Percentiles rank a stretch among this genome's conserved stretches.
Evolutionary conservation across 2,329 filamentous ascomycete species (phyloP).

Genomic region (Biscogniauxia mediterranea): DNA sequence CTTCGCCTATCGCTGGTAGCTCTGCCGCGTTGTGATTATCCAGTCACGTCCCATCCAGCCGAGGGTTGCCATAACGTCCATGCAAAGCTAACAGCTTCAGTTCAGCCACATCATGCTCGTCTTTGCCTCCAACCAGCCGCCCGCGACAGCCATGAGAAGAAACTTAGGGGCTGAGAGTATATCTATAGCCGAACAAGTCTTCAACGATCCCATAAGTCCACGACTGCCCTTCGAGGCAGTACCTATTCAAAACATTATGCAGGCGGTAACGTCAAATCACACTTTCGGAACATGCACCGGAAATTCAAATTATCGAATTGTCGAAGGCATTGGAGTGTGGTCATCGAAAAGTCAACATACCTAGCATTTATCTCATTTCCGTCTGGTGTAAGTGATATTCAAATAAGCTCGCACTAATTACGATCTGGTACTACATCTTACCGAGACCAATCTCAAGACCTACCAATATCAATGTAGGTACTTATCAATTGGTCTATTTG

Average conservation of each 20-base stretch:
- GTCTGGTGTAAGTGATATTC: neutral
- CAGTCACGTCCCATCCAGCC: neutral
- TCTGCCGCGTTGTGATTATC: neutral
- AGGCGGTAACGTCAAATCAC: neutral
- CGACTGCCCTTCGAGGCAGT: neutral
- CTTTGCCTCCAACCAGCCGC: neutral
- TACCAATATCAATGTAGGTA: neutral
- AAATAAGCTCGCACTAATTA: neutral
- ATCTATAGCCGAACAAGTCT: no score
- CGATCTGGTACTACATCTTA: neutral
- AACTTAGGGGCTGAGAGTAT: no score
- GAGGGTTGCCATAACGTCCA: neutral
- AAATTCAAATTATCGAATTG: neutral
- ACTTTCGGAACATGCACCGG: neutral
- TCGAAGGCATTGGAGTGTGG: neutral
- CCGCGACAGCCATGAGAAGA: neutral
- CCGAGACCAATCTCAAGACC: no score
- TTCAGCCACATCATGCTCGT: neutral
- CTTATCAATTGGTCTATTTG: neutral
- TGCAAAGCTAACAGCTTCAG: neutral
- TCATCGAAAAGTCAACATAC: neutral
- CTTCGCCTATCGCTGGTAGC: neutral
- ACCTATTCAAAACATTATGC: neutral
- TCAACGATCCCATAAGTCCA: no score
- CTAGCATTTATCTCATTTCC: neutral